Evolutionary conservation across 345 rosid species (phyloP), one percentile per base, ranked within the genome.

Genomic region (Aegle marmelos): DNA sequence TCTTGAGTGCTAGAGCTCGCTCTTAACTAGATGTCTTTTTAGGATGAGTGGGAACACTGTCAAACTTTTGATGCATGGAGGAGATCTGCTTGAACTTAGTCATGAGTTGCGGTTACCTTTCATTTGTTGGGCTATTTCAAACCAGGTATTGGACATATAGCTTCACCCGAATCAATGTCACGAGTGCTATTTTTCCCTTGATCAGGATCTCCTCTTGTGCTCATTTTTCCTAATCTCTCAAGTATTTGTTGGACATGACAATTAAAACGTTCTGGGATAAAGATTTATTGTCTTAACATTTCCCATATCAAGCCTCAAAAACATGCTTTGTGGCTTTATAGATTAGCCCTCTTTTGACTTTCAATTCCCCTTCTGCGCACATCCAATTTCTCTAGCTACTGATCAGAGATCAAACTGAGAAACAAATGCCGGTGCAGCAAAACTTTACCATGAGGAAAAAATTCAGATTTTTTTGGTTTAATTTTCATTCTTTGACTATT

Each of bases 71-170:
- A 89, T 89, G 72, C 90, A 81, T 77, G 99, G 98, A 78, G 99
- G 99, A 76, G 96, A 95, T 83, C 84, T 95, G 85, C 89, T 95
- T 80, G 99, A 92, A 80, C 94, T 95, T 83, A 90, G 97, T 84
- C 88, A 87, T 70, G 99, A 95, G 88, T 84, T 95, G 77, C 97
- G 99, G 53, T 79, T 89, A 81, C 97, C 98, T 70, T 95, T 93
- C 87, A 91, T 85, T 81, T 82, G 81, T 69, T 95, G 97, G 99
- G 87, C 87, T 37, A 81, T 85, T 64, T 82, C 58, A 73, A 90
- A 88, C 65, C 97, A 92, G 99, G 98, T 95, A 83, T 22, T 73
- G 61, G n/a, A 68, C 76, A 60, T 34, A 48, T 77, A 66, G 70
- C 64, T 68, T 27, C 21, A 67, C 56, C 41, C 17, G 63, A 62